Evolutionary conservation across 495 filamentous ascomycete genomes (phyloP).

Genomic region (Daldinia vernicosa): DNA sequence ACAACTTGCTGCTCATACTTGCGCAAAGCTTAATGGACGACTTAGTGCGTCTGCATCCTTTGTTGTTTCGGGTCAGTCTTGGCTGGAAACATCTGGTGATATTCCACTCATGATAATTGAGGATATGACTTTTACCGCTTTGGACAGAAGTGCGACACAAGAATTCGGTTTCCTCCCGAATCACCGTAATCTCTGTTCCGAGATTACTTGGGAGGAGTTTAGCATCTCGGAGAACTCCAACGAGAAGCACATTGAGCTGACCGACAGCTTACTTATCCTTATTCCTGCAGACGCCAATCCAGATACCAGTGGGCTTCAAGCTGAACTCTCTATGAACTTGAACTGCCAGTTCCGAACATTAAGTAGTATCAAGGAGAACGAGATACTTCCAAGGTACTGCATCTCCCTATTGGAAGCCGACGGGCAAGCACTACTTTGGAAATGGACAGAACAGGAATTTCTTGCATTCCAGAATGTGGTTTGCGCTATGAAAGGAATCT

Average conservation of each 20-base stretch:
- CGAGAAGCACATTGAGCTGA: not conserved
- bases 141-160: not conserved
- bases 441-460: conserved; percentile 39
- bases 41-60: conserved; percentile 29
- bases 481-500: conserved; percentile 22
- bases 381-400: conserved; percentile 21
- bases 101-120: conserved; percentile 28
- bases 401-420: conserved; percentile 44
- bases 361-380: conserved; percentile 7
- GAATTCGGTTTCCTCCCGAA: conserved; percentile 43
- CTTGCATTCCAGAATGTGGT: conserved; percentile 30
- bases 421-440: conserved; percentile 30
- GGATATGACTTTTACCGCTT: conserved; percentile 31
- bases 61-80: conserved; percentile 25
- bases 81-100: conserved; percentile 10
- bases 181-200: conserved; percentile 45
- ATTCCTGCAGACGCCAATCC: conserved; percentile 2
- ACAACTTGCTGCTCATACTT: conserved; percentile 18
- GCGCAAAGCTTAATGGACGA: conserved; percentile 10
- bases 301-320: not conserved
- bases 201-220: conserved; percentile 45
- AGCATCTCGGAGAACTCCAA: not conserved
- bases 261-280: conserved; percentile 18
- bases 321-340: conserved; percentile 2
- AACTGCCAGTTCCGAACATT: conserved; percentile 29